phyloP scores from a whole-genome alignment of 208 protist species.

The Trypanosoma melophagium region DNA sequence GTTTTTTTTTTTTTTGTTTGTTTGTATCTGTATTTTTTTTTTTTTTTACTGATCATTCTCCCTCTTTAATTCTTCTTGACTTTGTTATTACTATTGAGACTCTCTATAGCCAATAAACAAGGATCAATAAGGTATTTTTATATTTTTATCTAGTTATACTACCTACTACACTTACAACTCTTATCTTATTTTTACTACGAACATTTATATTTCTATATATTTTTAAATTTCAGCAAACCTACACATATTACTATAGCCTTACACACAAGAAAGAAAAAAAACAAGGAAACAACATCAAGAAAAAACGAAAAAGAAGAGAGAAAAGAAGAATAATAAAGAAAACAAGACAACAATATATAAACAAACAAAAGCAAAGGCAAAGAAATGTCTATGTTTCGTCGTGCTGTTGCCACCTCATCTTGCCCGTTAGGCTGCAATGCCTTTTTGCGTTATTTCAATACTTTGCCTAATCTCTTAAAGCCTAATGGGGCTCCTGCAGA shows the following conservation, averaged over 20 bases:
- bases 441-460: constrained; percentile 37
- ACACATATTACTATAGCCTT: too few relatives aligned
- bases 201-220: too few relatives aligned
- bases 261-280: neutral
- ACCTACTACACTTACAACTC: too few relatives aligned
- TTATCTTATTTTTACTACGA: too few relatives aligned
- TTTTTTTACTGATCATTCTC: too few relatives aligned
- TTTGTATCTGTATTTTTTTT: too few relatives aligned
- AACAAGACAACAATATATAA: neutral
- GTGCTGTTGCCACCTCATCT: constrained; percentile 14
- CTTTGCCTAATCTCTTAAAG: constrained; percentile 59
- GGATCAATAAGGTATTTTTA: too few relatives aligned
- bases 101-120: too few relatives aligned
- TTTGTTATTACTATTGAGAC: constrained; percentile 4
- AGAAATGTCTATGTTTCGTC: constrained; percentile 24
- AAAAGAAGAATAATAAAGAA: neutral
- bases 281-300: neutral
- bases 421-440: constrained; percentile 5
- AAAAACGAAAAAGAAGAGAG: neutral
- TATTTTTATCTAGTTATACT: too few relatives aligned
- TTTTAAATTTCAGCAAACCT: too few relatives aligned
- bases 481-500: constrained; percentile 54
- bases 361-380: neutral
- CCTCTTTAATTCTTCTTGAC: neutral
- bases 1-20: neutral